Evolutionary conservation across 208 protist genomes (phyloP), one percentile per base, ranked within the genome.

Genomic region (Jaenimonas drosophilae): DNA sequence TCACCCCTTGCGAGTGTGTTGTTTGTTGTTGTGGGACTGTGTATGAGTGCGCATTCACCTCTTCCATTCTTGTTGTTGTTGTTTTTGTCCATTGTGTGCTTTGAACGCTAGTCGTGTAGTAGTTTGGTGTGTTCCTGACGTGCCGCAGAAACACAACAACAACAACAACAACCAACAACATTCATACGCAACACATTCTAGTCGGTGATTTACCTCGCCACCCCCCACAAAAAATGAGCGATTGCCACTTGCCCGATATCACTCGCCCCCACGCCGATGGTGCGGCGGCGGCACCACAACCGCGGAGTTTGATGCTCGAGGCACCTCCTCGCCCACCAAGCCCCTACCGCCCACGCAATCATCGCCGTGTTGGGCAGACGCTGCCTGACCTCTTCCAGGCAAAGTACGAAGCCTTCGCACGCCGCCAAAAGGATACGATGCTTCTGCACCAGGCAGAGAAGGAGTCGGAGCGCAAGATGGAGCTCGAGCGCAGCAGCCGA

Each of bases 341-440:
- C 47, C 79, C 79, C 11, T 88, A 83, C 63, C 55, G 63, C 29
- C 49, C 67, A n/a, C 54, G 49, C 16, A n/a, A 54, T 20, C 47
- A 17, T 32, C 42, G 20, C 19, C 48, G 48, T 24, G 4, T 20
- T 19, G 55, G 44, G 40, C 30, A 41, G 5, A 70, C 64, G 21
- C 24, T 72, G 6, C 57, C 58, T 1, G 6, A 37, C 1, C 59
- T 75, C 23, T 45, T 74, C 26, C 21, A 47, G 23, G 17, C n/a
- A 20, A 42, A 43, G 64, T 12, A 16, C 33, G 33, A 28, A 14
- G 23, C 12, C 2, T 11, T 24, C 3, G 6, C 7, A 33, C 56
- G 32, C 23, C 33, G 38, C 31, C 40, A 58, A 25, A 42, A 33
- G 44, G 19, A 27, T 0, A 30, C 38, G 0, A 21, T 36, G 4